Base-by-base conservation (phyloP, 2,329 filamentous ascomycete genomes). In the Talaromyces sp. region DNA sequence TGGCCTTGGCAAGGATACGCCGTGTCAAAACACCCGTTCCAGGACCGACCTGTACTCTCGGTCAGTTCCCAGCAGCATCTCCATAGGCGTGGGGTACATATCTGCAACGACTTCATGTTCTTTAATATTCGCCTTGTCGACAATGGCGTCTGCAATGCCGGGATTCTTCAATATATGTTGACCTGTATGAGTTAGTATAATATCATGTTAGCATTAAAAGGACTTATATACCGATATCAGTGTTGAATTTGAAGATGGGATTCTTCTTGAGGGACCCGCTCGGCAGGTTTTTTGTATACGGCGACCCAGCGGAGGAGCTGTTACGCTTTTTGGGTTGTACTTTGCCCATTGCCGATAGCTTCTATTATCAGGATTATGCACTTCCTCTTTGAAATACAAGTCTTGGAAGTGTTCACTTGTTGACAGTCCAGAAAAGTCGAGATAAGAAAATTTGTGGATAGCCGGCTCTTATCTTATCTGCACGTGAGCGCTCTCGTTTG, bases 221-320 rank as follows among this genome's bases (percentile, higher is more conserved):
- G 22, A 22, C 5, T 14, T 27, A 62, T 41, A 33, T 31, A 66
- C 64, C 93, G 70, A 95, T 87, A 77, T 94, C 87, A 71, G 90
- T 95, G 83, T 96, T 97, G 87, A 97, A 96, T 78, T 96, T 96
- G 87, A 98, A 98, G 79, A 97, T 92, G 72, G 91, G 93, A 81
- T 96, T 93, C 49, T 83, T 82, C 75, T 86, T 86, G 61, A 79
- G 74, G 49, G 79, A 76, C 43, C 65, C 65, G 64, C 52, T 58
- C 31, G 64, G 60, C 37, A 66, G 2, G 43, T 79, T 74, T 66
- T 79, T 75, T 11, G 75, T 73, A 68, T 80, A 81, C 10, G 79
- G 78, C 35, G 70, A 72, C 27, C 73, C 73, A 27, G 74, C 71
- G 9, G 76, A 74, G 63, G 80, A 77, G 66, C 79, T 79, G 70